A percentile compares a stretch with the other conserved stretches of the same genome.
Conservation (phyloP, 1,284 basidiomycete genomes). For the Trichosporon inkin region DNA sequence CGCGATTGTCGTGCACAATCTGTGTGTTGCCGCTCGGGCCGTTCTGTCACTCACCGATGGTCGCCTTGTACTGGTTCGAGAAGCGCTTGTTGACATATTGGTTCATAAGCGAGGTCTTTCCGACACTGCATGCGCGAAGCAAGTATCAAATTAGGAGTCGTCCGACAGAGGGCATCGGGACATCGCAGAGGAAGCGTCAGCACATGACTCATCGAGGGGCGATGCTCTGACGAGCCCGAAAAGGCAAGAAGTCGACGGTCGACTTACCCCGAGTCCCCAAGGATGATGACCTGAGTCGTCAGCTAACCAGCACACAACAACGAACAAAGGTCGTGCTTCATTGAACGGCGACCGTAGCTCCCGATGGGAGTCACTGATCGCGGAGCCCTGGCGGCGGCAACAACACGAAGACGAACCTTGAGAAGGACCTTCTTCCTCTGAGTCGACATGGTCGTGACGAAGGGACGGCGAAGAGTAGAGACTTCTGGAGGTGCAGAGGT, state of each 20-base stretch:
- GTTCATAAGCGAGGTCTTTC: slow-evolving; percentile 99
- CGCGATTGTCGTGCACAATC: not conserved
- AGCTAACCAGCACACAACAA: not conserved
- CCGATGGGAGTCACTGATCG: not conserved
- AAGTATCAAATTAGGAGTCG: not conserved
- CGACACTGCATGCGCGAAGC: slow-evolving; percentile 63
- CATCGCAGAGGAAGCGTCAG: slow-evolving; percentile 3
- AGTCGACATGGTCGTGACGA: slow-evolving; percentile 51
- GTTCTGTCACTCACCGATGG: slow-evolving; percentile 63
- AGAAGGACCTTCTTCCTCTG: slow-evolving; percentile 72
- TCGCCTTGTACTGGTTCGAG: slow-evolving; percentile 99
- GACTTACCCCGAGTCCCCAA: slow-evolving; percentile 92
- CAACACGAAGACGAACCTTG: slow-evolving; percentile 62
- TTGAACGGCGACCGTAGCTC: not conserved
- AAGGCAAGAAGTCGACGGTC: not conserved
- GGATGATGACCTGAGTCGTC: slow-evolving; percentile 78
- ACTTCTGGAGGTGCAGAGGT: not conserved
- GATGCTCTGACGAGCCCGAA: not conserved
- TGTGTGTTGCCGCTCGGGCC: slow-evolving; percentile 2
- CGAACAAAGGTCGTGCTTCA: not conserved
- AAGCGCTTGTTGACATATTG: slow-evolving; percentile 99
- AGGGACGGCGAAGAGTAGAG: not conserved
- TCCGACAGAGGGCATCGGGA: not conserved
- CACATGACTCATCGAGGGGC: not conserved
- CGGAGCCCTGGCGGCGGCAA: not conserved